phyloP scores from a whole-genome alignment of 306 rosid genomes.

The Quercus mongolica region DNA sequence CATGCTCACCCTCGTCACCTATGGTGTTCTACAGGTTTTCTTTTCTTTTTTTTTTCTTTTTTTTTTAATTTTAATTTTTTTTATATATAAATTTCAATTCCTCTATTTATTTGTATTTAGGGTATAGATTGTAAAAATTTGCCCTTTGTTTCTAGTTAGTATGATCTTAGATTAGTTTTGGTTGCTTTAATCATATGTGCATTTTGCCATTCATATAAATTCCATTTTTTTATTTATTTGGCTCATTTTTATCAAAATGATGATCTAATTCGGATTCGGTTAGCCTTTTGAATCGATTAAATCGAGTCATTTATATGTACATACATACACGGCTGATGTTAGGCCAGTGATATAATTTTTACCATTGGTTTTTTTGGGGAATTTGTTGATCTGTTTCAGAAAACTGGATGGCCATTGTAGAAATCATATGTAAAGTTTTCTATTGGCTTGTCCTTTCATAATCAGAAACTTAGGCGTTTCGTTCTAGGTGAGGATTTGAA shows the following conservation, averaged over 20 bases:
- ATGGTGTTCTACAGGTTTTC: conserved; percentile 86
- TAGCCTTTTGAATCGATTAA: not conserved
- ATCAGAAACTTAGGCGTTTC: no score
- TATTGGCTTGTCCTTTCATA: no score
- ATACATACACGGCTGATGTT: not conserved
- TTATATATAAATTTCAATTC: no score
- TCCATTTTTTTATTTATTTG: not conserved
- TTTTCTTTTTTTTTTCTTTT: no score
- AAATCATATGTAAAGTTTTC: no score
- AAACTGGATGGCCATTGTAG: not conserved
- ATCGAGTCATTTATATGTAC: not conserved
- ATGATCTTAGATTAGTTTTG: not conserved
- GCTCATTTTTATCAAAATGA: not conserved
- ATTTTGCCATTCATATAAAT: not conserved
- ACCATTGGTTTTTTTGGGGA: not conserved
- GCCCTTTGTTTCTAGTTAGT: not conserved
- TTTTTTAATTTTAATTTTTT: not conserved
- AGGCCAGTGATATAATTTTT: not conserved
- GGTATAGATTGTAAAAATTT: not conserved
- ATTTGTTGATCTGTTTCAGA: not conserved
- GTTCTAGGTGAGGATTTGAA: not conserved
- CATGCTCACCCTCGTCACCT: conserved; percentile 91
- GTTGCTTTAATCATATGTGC: not conserved
- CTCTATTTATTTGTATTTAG: not conserved
- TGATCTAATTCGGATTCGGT: not conserved